phyloP scores from a whole-genome alignment of 2,329 filamentous ascomycete species.

The Sclerotinia subarctica region DNA sequence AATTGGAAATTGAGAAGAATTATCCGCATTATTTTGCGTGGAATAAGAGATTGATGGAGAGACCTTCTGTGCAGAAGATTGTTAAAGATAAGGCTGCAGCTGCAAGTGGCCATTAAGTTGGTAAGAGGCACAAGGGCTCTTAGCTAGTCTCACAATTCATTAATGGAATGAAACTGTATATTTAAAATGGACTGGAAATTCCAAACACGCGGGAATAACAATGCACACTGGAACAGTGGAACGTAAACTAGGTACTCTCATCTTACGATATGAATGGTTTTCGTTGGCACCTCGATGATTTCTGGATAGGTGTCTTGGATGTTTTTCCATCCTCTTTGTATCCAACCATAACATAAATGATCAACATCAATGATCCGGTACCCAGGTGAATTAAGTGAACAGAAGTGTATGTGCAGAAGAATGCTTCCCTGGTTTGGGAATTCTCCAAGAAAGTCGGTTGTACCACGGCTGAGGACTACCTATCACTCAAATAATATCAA shows the following conservation, averaged over 20 bases:
- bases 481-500: background rate
- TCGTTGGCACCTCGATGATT: no score
- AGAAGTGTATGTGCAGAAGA: no score
- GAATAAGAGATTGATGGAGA: conserved; percentile 24
- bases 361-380: no score
- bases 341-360: no score
- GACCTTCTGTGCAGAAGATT: conserved; percentile 27
- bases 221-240: no score
- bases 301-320: no score
- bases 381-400: no score
- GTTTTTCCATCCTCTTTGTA: no score
- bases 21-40: conserved; percentile 28
- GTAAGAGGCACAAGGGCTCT: background rate
- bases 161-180: no score
- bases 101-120: conserved; percentile 6
- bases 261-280: no score
- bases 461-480: background rate
- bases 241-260: no score
- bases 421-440: no score
- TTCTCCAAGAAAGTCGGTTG: background rate
- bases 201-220: background rate
- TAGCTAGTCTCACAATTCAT: background rate
- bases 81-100: conserved; percentile 23
- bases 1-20: conserved; percentile 28
- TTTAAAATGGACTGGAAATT: background rate